Base-by-base conservation (phyloP, 108 stramenopile species). In the Schizochytrium sp. region DNA sequence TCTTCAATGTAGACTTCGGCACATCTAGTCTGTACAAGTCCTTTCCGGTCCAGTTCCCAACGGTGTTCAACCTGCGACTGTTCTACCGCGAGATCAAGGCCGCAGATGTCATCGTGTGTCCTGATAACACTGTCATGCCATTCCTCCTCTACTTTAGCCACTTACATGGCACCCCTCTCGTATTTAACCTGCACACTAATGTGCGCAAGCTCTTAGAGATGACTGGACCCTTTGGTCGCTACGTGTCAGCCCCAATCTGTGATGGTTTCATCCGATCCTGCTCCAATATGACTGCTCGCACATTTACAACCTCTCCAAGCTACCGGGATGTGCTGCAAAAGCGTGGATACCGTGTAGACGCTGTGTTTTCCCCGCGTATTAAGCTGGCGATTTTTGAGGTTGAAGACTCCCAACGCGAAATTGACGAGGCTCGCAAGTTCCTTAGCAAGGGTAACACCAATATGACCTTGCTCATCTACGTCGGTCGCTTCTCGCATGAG, bases 261-360 rank as follows among this genome's bases (percentile, higher is more conserved):
- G 76, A 83, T 53, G 76, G 76, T 53, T 83, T 83, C 1, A 83
- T 83, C 76, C 47, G 76, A 7, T 83, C 53, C 8, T 83, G 76
- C 76, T 83, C 76, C 76, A 83, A 83, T 40, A 49, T 83, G 47
- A 83, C 76, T 5, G 76, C 76, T n/a, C 47, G 53, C 47, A 83
- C 76, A 5, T 83, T 83, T 53, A 83, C 76, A 17, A 83, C 76
- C 15, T 83, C 76, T n/a, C 76, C 76, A 8, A 55, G 50, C 50
- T 83, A 83, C 76, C 45, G 76, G 50, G 76, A 83, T 7, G 76
- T 83, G 3, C 53, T 83, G 53, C 47, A 55, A 38, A 83, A 83
- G 76, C 76, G 76, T 8, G 76, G 76, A n/a, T 83, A 83, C 76
- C 76, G 76, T 53, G 76, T 83, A 28, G 76, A 83, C 53, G 76